Evolutionary conservation across 345 rosid genomes (phyloP).

Genomic region (Laguncularia racemosa): DNA sequence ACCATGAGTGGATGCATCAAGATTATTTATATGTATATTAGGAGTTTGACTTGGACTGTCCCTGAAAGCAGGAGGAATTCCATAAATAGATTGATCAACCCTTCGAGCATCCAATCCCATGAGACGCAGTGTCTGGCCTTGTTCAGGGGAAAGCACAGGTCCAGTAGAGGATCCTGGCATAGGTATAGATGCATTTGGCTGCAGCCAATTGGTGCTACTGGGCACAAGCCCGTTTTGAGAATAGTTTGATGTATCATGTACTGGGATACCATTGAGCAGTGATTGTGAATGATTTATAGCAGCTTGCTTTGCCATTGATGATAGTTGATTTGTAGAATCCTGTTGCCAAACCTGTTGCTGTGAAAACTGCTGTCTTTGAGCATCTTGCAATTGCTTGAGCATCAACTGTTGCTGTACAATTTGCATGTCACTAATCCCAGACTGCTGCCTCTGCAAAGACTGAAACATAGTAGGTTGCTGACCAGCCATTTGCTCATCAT

Average conservation of each 20-base stretch:
- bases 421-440: conserved; percentile 65
- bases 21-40: conserved; percentile 43
- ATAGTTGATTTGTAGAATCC: conserved; percentile 37
- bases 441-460: conserved; percentile 62
- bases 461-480: conserved; percentile 60
- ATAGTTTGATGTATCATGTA: conserved; percentile 49
- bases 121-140: conserved; percentile 35
- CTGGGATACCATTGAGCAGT: conserved; percentile 55
- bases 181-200: conserved; percentile 30
- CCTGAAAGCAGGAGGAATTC: conserved; percentile 48
- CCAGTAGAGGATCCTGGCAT: conserved; percentile 58
- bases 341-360: conserved; percentile 48
- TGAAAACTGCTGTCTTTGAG: conserved; percentile 65
- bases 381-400: conserved; percentile 67
- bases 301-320: conserved; percentile 36
- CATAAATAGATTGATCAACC: conserved; percentile 61
- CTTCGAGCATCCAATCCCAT: conserved; percentile 51
- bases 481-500: conserved; percentile 51
- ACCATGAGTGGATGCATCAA: conserved; percentile 34
- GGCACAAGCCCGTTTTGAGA: conserved; percentile 53
- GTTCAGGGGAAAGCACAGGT: conserved; percentile 48
- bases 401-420: conserved; percentile 67
- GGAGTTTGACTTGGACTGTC: conserved; percentile 34
- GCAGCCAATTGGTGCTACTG: conserved; percentile 52
- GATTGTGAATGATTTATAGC: conserved; percentile 31